Evolutionary conservation across 768 basidiomycete genomes (phyloP), one percentile per base, ranked within the genome.

Genomic region (Tremella yokohamensis): DNA sequence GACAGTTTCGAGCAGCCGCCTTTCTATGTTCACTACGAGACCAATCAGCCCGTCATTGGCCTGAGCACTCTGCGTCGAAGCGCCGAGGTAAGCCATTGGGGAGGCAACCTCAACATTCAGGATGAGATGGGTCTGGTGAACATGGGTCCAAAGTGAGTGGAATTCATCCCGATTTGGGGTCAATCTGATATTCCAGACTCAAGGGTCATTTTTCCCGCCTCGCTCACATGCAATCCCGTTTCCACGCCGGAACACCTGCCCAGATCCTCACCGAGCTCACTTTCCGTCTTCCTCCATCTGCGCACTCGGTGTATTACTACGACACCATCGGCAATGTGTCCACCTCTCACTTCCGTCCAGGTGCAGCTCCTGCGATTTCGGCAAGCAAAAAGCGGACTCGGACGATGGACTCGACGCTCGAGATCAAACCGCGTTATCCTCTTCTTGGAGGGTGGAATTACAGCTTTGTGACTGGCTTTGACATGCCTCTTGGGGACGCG

Each of bases 391-490:
- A 60, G 3, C 52, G 53, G 9, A 62, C 65, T 34, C 37, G 69
- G 44, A 45, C 64, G 2, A 64, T 65, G 39, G 70, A 81, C 68
- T 88, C 88, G 53, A 62, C 87, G 20, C 80, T 99, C 22, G 92
- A 97, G 68, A 74, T 98, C 49, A 82, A 81, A 40, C 94, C 96
- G 0, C 83, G 96, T 45, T 99, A 92, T 76, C 96, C 96, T 29
- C 70, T 99, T 45, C 76, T 98, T 66, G 96, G 96, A 26, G 91
- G 94, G 42, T 99, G 96, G 96, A 98, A 96, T 72, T 98, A 94
- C 76, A 85, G 81, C 42, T 98, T 93, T 79, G 91, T 90, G 4
- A 81, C 97, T 2, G 96, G 96, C 1, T 99, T 88, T 83, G 92
- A 97, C 66, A 82, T 88, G n/a, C 87, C 87, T 25, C 81, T 91